Percentiles rank a stretch among this genome's conserved stretches.
Conservation (phyloP, 139 green algal species). For the Monoraphidium neglectum region DNA sequence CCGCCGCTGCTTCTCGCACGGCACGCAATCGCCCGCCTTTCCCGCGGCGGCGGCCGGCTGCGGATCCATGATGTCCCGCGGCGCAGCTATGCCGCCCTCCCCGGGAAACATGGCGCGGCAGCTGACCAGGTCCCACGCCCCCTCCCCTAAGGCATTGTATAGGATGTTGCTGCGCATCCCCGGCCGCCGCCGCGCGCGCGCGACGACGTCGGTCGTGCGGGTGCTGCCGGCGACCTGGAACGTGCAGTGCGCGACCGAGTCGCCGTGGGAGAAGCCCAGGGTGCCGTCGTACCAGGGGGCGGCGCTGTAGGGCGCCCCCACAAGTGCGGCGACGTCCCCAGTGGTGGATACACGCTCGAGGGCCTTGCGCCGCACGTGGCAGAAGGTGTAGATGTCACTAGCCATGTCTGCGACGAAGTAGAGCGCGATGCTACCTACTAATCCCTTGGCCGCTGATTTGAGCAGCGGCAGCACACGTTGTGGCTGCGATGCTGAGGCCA, state of each 20-base stretch:
- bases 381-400: constrained; percentile 20
- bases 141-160: constrained; percentile 20
- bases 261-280: constrained; percentile 17
- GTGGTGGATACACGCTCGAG: constrained; percentile 3
- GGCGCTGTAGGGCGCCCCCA: constrained; percentile 8
- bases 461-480: too few relatives aligned
- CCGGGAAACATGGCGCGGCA: constrained; percentile 27
- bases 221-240: constrained; percentile 24
- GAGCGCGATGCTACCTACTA: constrained; percentile 1
- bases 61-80: constrained; percentile 18
- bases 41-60: constrained; percentile 1
- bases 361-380: constrained; percentile 3
- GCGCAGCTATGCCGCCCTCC: constrained; percentile 8
- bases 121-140: constrained; percentile 8
- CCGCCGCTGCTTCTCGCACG: constrained; percentile 15
- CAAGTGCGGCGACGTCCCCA: not conserved
- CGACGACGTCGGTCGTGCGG: constrained; percentile 18
- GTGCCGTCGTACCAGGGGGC: constrained; percentile 29
- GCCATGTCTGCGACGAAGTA: constrained; percentile 24
- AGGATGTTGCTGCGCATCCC: constrained; percentile 8
- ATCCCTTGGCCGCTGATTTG: not conserved
- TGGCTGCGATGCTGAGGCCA: too few relatives aligned
- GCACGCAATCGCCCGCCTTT: not conserved
- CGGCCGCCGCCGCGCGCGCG: constrained; percentile 4
- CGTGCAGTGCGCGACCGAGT: constrained; percentile 18